Evolutionary conservation across 164 flowering plant genomes (phyloP), one percentile per base, ranked within the genome.

Genomic region (Paratinospora sagittata): DNA sequence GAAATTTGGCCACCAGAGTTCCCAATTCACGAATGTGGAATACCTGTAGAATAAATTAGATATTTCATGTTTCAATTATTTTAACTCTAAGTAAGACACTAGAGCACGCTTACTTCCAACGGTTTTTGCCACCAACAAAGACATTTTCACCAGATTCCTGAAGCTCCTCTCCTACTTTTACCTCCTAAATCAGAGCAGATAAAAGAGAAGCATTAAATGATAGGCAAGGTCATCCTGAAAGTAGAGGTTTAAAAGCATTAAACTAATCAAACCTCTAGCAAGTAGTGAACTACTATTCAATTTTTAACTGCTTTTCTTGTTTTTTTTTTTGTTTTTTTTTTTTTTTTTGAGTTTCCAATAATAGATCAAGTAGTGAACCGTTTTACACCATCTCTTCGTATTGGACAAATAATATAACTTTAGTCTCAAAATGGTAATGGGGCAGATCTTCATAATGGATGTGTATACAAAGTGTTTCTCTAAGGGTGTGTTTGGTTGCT

Each of bases 1-100:
- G 63, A 93, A 93, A 65, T 81, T 85, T 45, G 97, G 97, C 98
- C 97, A 93, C 98, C 98, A 91, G 27, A 93, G 84, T 78, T 91
- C 98, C 98, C 98, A 93, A 70, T 93, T 93, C 76, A 93, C 90
- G 79, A 91, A 93, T 60, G 90, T 75, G 71, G 98, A 91, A 71
- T 90, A 93, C 68, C 98, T 93, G 83, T 49, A 63, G 21, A 10
- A n/a, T n/a, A n/a, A n/a, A n/a, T n/a, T 62, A 9, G 34, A 55
- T 19, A 0, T n/a, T 55, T 55, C 61, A 55, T 23, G 19, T 5
- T 17, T n/a, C 61, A 23, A 55, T n/a, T 30, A 4, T 43, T 55
- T 6, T 19, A 55, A 55, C 61, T 21, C 10, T 55, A 11, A 55
- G 10, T 7, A 23, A 19, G 61, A n/a, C 3, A 19, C 3, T n/a